A percentile compares a stretch with the other conserved stretches of the same genome.
Evolutionary conservation across 352 stramenopile genomes (phyloP).

Genomic region (Pythium rhizo-oryzae): DNA sequence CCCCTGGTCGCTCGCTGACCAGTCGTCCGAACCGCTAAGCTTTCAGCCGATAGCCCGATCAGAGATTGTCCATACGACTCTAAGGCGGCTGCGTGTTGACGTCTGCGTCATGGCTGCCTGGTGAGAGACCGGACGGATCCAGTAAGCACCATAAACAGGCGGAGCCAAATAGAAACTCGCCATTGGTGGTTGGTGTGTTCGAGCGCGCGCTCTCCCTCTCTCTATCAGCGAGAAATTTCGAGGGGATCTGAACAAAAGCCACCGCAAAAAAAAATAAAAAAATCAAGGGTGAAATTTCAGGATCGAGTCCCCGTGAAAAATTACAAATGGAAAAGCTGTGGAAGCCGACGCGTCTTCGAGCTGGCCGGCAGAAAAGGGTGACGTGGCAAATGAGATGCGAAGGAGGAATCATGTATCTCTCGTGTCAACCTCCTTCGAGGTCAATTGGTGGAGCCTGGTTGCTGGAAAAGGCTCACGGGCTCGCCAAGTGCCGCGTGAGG

Average conservation of each 20-base stretch:
- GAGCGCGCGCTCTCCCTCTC: neutral
- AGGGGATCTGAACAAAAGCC: neutral
- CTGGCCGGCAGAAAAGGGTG: too few relatives aligned
- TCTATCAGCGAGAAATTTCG: neutral
- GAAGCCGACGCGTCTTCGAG: too few relatives aligned
- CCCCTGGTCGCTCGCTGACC: neutral
- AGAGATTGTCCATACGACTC: neutral
- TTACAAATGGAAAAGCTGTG: too few relatives aligned
- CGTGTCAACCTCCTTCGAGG: too few relatives aligned
- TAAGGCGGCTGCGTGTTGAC: slow-evolving; percentile 1
- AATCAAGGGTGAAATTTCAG: too few relatives aligned
- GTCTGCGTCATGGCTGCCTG: neutral
- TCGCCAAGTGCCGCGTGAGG: too few relatives aligned
- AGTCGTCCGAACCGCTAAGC: neutral
- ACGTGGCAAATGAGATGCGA: too few relatives aligned
- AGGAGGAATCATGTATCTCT: too few relatives aligned
- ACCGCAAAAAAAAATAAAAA: too few relatives aligned
- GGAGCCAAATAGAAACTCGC: neutral
- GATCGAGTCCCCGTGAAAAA: too few relatives aligned
- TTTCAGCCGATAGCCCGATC: neutral
- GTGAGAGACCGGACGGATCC: neutral
- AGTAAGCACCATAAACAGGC: neutral
- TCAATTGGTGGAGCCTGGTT: too few relatives aligned
- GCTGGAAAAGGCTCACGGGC: too few relatives aligned
- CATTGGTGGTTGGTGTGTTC: neutral